Conservation (phyloP, 106 monocot genomes). For the Chionographis japonica region DNA sequence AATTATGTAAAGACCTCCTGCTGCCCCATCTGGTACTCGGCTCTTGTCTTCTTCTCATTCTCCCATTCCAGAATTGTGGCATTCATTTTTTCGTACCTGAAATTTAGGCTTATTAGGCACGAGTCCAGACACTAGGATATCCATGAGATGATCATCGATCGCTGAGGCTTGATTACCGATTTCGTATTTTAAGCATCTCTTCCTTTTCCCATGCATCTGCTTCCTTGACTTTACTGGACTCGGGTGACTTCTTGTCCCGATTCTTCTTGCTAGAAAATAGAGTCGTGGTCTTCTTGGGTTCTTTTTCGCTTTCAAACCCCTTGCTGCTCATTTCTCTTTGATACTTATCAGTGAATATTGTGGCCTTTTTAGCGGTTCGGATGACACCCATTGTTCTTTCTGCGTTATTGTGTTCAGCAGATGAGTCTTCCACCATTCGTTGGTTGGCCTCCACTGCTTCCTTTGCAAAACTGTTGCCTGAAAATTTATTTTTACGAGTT, state of each 20-base stretch:
- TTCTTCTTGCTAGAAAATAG: slow-evolving; percentile 5
- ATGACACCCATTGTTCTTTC: slow-evolving; percentile 17
- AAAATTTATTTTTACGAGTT: neutral
- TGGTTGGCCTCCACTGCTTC: slow-evolving; percentile 9
- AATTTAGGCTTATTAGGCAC: neutral
- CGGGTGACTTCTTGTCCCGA: neutral
- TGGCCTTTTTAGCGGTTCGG: slow-evolving; percentile 28
- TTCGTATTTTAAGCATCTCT: slow-evolving; percentile 34
- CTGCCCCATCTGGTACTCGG: slow-evolving; percentile 24
- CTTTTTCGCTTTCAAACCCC: slow-evolving; percentile 13
- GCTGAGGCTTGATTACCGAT: slow-evolving; percentile 15
- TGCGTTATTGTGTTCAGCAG: slow-evolving; percentile 10
- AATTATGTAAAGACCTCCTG: slow-evolving; percentile 35
- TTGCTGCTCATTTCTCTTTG: slow-evolving; percentile 35
- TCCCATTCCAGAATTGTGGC: slow-evolving; percentile 53
- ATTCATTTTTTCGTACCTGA: slow-evolving; percentile 43
- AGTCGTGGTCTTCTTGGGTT: slow-evolving; percentile 4
- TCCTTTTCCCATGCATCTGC: slow-evolving; percentile 46
- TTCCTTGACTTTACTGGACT: slow-evolving; percentile 7
- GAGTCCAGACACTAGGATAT: neutral
- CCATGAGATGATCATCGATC: neutral
- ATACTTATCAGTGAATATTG: slow-evolving; percentile 44
- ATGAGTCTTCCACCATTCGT: slow-evolving; percentile 6
- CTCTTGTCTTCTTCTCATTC: slow-evolving; percentile 51
- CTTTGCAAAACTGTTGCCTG: slow-evolving; percentile 9